Conservation (phyloP, 202 grass and related monocot genomes). For the Hordeum pubiflorum region DNA sequence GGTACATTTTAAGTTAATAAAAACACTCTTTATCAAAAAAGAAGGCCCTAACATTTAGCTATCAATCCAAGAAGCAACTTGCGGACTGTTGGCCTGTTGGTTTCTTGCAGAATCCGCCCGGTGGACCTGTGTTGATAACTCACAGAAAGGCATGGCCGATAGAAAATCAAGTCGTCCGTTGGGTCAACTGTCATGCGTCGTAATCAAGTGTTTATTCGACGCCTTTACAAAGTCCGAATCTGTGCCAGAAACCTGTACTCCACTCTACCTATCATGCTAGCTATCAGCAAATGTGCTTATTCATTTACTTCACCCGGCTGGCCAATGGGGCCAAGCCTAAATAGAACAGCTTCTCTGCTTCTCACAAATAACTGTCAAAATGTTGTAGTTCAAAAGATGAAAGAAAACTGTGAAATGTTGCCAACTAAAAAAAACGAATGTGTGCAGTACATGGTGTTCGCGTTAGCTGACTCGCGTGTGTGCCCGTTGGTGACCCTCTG, state of each 20-base stretch:
- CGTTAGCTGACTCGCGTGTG: conserved; percentile 64
- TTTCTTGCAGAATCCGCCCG: too few species aligned
- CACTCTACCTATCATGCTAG: not conserved
- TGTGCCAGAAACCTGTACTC: not conserved
- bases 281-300: too few species aligned
- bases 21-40: too few species aligned
- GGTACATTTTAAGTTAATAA: too few species aligned
- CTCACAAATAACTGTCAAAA: not conserved
- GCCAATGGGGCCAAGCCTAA: too few species aligned
- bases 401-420: too few species aligned
- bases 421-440: too few species aligned
- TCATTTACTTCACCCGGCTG: too few species aligned
- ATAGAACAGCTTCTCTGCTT: not conserved
- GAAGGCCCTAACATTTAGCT: too few species aligned
- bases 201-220: not conserved
- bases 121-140: not conserved
- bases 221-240: too few species aligned
- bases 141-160: not conserved
- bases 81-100: not conserved
- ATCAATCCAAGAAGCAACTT: not conserved
- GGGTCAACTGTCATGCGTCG: not conserved
- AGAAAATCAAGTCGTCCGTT: not conserved
- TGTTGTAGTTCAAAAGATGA: too few species aligned
- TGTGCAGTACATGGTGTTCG: conserved; percentile 86
- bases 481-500: conserved; percentile 81